phyloP scores from a whole-genome alignment of 805 yeast species.

The Blastobotrys terrestris region DNA sequence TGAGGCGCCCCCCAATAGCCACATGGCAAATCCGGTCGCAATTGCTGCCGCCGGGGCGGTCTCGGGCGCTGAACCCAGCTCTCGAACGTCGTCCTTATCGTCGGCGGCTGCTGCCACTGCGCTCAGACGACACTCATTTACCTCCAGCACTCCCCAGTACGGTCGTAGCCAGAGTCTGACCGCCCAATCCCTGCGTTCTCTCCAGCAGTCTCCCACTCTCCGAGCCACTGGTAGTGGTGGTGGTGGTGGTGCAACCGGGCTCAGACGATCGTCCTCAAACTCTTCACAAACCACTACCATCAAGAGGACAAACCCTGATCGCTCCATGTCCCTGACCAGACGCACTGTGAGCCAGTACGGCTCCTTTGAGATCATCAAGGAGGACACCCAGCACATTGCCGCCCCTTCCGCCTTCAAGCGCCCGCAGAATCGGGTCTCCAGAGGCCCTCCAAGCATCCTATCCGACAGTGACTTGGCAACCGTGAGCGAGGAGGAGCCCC shows the following conservation, averaged over 20 bases:
- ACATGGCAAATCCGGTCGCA: conserved; percentile 40
- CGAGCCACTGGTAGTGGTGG: background rate
- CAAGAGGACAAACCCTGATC: conserved; percentile 27
- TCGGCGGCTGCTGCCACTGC: conserved; percentile 35
- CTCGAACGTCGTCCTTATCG: conserved; percentile 19
- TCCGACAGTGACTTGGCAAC: conserved; percentile 23
- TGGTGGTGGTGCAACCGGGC: conserved; percentile 1
- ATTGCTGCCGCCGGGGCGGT: conserved; percentile 52
- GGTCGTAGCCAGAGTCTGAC: conserved; percentile 16
- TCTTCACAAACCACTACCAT: conserved; percentile 20
- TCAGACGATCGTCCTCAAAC: conserved; percentile 5
- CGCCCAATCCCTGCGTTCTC: conserved; percentile 12
- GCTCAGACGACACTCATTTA: conserved; percentile 26
- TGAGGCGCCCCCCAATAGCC: conserved; percentile 21
- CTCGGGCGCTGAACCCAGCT: conserved; percentile 15
- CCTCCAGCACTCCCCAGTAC: conserved; percentile 9
- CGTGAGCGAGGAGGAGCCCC: conserved; percentile 20
- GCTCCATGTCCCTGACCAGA: conserved; percentile 33
- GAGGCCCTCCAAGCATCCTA: background rate
- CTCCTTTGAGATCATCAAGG: conserved; percentile 29
- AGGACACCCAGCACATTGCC: conserved; percentile 22
- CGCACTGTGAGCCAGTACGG: conserved; percentile 33
- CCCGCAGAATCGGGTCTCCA: background rate
- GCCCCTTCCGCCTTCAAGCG: background rate
- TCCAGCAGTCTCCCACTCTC: conserved; percentile 3